Base-by-base conservation (phyloP, 1,284 basidiomycete species). In the Sphagnurus paluster region DNA sequence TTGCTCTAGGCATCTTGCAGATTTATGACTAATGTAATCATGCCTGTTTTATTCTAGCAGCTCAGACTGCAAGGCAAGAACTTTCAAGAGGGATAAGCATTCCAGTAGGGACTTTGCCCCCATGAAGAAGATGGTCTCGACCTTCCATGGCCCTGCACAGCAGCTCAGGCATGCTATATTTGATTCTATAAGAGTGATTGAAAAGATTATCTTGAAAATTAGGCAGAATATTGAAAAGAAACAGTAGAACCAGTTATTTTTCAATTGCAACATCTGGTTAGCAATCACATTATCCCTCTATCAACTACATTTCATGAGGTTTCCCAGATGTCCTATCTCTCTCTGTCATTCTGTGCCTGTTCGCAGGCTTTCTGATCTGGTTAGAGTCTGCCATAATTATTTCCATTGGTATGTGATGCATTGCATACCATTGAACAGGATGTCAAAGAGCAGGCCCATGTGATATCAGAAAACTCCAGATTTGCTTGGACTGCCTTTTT, bases 361-460 rank as follows among this genome's bases (percentile, higher is more conserved):
- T 75, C 79, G 49, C 71, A 77, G 37, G 75, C 73, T 3, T 78
- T 78, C 57, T 63, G 68, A 5, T 70, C 69, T 4, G 67, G 72
- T 26, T 74, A 75, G 47, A 69, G 74, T 3, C 65, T 79, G 3
- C 75, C 76, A 0, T 75, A 79, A 53, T 77, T 76, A 52, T 62
- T 79, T 4, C 76, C 77, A 1, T 78, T 75, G 2, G 62, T 70
- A 4, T 62, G 71, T 7, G 65, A 70, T 47, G 74, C 77, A 16
- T 59, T 74, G 14, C 52, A 58, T 7, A 56, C 55, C 4, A 62
- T 79, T 1, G 64, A 71, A 41, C 54, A 52, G 1, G 63, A 67
- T 29, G 63, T 76, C n/a, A 65, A 68, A 36, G 62, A 68, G 62
- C 33, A 63, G 74, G 7, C 53, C 54, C 25, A 39, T 50, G 17